A percentile compares a stretch with the other conserved stretches of the same genome.
These are phyloP conservation scores for Nakataea oryzae DNA, from an alignment of 2,329 filamentous ascomycete genomes.

Conservation along the genomic window DNA sequence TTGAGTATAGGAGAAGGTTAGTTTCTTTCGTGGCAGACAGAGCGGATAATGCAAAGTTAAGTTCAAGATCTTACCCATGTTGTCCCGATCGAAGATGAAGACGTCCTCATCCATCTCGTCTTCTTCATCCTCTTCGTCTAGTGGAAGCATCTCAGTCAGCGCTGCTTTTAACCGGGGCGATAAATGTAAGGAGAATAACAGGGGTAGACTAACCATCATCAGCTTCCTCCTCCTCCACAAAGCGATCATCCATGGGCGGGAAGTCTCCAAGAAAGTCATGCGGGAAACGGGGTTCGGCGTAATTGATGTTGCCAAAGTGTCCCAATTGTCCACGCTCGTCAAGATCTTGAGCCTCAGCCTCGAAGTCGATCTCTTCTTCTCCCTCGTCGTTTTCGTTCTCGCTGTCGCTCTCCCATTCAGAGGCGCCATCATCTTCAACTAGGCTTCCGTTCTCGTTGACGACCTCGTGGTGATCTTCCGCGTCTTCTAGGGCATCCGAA, in stretches of 20 bases:
- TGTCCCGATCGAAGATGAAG: conserved; percentile 50
- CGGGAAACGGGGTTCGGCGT: conserved; percentile 24
- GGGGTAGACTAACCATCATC: conserved; percentile 42
- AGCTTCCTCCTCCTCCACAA: conserved; percentile 44
- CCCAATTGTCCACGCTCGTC: conserved; percentile 30
- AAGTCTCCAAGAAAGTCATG: conserved; percentile 40
- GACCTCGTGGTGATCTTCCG: conserved; percentile 35
- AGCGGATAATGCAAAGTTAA: neutral
- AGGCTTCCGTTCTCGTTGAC: conserved; percentile 53
- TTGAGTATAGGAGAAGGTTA: conserved; percentile 7
- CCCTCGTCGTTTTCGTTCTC: conserved; percentile 30
- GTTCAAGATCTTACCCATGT: conserved; percentile 38
- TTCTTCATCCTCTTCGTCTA: conserved; percentile 50
- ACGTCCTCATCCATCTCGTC: conserved; percentile 62
- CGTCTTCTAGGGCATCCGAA: conserved; percentile 25
- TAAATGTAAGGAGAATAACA: neutral
- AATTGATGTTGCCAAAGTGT: conserved; percentile 35
- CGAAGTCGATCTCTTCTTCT: conserved; percentile 41
- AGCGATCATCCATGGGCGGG: conserved; percentile 31
- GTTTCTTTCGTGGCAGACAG: neutral
- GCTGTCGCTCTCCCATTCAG: conserved; percentile 49
- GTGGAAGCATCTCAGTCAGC: conserved; percentile 13
- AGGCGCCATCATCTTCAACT: conserved; percentile 32
- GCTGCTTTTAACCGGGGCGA: neutral
- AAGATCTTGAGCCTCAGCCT: conserved; percentile 43